Evolutionary conservation across 2,329 filamentous ascomycete genomes (phyloP).

Genomic region (Exophiala sp.): DNA sequence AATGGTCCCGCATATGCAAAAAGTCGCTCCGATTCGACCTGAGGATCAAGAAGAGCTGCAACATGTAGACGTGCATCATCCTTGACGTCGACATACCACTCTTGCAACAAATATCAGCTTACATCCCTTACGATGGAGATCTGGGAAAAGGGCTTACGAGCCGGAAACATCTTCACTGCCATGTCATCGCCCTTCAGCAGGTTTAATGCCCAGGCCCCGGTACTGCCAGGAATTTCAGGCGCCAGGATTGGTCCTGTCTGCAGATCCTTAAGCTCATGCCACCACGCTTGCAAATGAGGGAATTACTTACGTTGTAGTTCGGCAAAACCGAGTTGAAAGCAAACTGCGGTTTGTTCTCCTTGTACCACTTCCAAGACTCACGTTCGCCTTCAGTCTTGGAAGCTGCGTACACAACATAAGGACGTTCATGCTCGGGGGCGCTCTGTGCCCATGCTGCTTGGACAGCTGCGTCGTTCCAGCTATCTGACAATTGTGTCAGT

Average conservation of each 20-base stretch:
- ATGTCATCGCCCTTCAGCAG: background rate
- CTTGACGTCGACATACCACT: constrained; percentile 37
- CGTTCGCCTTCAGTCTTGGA: constrained; percentile 41
- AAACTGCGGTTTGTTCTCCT: constrained; percentile 31
- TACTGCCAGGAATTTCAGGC: constrained; percentile 6
- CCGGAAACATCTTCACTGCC: background rate
- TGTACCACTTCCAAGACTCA: constrained; percentile 39
- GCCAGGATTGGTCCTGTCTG: constrained; percentile 6
- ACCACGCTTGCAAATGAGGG: background rate
- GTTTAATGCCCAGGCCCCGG: constrained; percentile 28
- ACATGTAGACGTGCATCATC: constrained; percentile 54
- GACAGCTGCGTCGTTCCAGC: constrained; percentile 37
- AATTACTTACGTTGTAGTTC: constrained; percentile 3
- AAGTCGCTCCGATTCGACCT: constrained; percentile 49
- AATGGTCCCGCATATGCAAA: constrained; percentile 51
- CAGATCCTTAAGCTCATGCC: background rate
- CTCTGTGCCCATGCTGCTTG: constrained; percentile 35
- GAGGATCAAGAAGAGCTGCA: constrained; percentile 47
- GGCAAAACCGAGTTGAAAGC: constrained; percentile 28
- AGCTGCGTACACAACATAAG: constrained; percentile 35
- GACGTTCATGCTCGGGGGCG: constrained; percentile 31
- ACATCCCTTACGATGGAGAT: background rate
- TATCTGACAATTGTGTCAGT: constrained; percentile 19
- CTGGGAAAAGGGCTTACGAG: background rate
- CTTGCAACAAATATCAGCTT: background rate